A percentile compares a stretch with the other conserved stretches of the same genome.
Conservation (phyloP, 805 yeast species). For the Clavispora vitiphila region DNA sequence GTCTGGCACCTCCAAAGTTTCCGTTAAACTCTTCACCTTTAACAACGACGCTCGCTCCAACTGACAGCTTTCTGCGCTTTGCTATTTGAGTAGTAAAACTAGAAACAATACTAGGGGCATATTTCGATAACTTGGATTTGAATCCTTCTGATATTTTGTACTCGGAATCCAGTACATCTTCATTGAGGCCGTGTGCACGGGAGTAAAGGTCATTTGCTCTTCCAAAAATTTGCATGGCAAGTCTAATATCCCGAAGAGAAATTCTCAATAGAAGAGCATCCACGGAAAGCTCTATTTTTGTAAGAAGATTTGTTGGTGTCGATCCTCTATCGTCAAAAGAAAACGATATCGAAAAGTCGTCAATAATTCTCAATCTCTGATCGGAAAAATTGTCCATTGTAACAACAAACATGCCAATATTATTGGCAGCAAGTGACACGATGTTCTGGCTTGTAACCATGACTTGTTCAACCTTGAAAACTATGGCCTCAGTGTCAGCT, state of each 20-base stretch:
- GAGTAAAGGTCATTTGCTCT: slow-evolving; percentile 57
- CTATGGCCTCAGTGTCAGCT: slow-evolving; percentile 76
- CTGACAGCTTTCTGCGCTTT: neutral
- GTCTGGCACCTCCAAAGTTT: slow-evolving; percentile 67
- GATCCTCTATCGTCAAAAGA: slow-evolving; percentile 71
- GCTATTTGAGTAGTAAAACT: slow-evolving; percentile 38
- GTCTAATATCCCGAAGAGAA: slow-evolving; percentile 78
- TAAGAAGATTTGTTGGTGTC: slow-evolving; percentile 49
- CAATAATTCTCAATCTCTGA: slow-evolving; percentile 66
- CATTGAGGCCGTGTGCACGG: slow-evolving; percentile 19
- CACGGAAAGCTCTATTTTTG: slow-evolving; percentile 62
- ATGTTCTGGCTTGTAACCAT: slow-evolving; percentile 65
- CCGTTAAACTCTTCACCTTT: slow-evolving; percentile 66
- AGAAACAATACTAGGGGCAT: slow-evolving; percentile 64
- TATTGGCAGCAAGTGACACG: slow-evolving; percentile 61
- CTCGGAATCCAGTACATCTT: slow-evolving; percentile 7
- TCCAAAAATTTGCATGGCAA: slow-evolving; percentile 71
- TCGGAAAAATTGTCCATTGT: slow-evolving; percentile 65
- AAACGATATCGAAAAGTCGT: slow-evolving; percentile 79
- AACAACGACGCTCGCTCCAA: slow-evolving; percentile 37
- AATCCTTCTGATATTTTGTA: slow-evolving; percentile 58
- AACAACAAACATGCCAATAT: slow-evolving; percentile 82
- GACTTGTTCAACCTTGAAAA: slow-evolving; percentile 80
- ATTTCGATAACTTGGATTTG: slow-evolving; percentile 52
- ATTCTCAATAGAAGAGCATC: slow-evolving; percentile 80